phyloP scores from a whole-genome alignment of 768 basidiomycete species.

The Sarcomyxa edulis region DNA sequence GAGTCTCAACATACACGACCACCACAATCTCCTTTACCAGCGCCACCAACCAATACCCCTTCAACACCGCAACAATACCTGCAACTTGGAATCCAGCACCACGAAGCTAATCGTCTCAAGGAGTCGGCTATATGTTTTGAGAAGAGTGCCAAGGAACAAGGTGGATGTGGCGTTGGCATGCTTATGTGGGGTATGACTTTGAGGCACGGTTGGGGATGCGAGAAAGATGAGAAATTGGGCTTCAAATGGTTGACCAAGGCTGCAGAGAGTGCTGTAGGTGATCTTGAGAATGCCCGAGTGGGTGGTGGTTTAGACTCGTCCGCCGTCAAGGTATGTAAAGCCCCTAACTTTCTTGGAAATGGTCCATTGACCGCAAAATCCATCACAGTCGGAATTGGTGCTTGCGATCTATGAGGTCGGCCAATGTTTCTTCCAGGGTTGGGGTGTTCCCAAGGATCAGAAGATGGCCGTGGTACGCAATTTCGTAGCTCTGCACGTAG shows the following conservation, averaged over 20 bases:
- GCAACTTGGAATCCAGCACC: conserved; percentile 71
- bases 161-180: conserved; percentile 88
- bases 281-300: conserved; percentile 59
- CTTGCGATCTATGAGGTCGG: conserved; percentile 91
- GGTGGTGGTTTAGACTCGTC: conserved; percentile 42
- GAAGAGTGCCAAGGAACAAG: conserved; percentile 63
- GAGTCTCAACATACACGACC: no score
- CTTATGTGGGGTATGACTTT: conserved; percentile 86
- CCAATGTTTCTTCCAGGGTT: conserved; percentile 89
- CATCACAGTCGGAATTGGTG: conserved; percentile 65
- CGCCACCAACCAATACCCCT: conserved; percentile 9
- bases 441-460: conserved; percentile 84
- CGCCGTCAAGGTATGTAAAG: conserved; percentile 50
- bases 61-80: conserved; percentile 61
- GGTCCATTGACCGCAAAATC: conserved; percentile 4
- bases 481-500: neutral
- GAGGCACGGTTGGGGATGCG: conserved; percentile 85
- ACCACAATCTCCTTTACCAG: conserved; percentile 5
- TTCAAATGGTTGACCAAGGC: conserved; percentile 83
- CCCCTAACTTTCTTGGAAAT: neutral
- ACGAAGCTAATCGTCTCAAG: conserved; percentile 64
- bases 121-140: conserved; percentile 76
- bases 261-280: conserved; percentile 73
- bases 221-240: conserved; percentile 71
- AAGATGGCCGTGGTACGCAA: conserved; percentile 79